Conservation (phyloP, 73 alveolate species). For the Paramecium sonneborni region DNA sequence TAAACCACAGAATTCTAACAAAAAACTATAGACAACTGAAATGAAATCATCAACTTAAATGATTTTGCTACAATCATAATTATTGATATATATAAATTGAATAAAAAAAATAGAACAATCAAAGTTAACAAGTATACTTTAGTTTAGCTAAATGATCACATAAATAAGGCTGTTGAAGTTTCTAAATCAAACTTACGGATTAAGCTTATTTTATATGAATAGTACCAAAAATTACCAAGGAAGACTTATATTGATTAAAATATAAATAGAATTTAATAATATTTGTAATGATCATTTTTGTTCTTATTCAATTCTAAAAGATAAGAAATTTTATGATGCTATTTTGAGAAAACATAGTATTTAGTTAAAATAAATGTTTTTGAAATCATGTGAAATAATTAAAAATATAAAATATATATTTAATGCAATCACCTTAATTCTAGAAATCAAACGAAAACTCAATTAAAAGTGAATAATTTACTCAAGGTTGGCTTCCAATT, state of each 20-base stretch:
- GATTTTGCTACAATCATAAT: constrained; percentile 42
- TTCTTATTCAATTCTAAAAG: not conserved
- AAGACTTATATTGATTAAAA: not conserved
- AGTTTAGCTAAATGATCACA: not conserved
- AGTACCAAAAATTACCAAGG: not conserved
- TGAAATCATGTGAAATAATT: not conserved
- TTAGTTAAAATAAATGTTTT: not conserved
- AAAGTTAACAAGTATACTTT: not conserved
- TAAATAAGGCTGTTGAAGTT: constrained; percentile 4
- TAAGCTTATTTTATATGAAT: not conserved
- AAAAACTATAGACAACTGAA: not conserved
- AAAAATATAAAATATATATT: constrained; percentile 5
- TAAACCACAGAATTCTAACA: not conserved
- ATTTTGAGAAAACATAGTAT: not conserved
- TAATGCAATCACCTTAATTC: constrained; percentile 34
- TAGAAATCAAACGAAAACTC: constrained; percentile 30
- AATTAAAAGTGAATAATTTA: not conserved
- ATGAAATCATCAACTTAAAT: not conserved
- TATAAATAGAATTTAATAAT: not conserved
- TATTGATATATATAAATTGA: constrained; percentile 23
- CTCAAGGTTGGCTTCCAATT: constrained; percentile 6
- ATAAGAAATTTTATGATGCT: not conserved
- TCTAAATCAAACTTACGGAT: not conserved
- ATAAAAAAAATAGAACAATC: not conserved
- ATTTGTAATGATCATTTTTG: not conserved